A percentile compares a stretch with the other conserved stretches of the same genome.
phyloP scores from a whole-genome alignment of 2,329 filamentous ascomycete genomes.

The Fusarium nanum region DNA sequence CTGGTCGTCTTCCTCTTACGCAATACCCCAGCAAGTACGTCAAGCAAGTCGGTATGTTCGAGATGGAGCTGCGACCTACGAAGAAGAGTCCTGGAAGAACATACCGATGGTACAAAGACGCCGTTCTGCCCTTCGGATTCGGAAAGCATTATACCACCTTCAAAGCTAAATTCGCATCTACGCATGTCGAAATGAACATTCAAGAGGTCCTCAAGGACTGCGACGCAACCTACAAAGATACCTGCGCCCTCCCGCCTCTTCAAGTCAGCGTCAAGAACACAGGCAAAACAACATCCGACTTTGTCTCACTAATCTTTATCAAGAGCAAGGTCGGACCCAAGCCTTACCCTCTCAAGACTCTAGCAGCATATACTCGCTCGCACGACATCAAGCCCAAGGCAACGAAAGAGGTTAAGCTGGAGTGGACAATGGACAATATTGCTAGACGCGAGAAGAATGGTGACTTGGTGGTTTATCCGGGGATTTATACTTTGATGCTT shows the following conservation, averaged over 20 bases:
- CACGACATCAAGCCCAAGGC: background rate
- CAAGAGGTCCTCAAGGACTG: background rate
- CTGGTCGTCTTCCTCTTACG: background rate
- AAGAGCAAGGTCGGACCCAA: conserved; percentile 5
- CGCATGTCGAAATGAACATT: background rate
- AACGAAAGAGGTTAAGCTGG: background rate
- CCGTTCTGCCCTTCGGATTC: background rate
- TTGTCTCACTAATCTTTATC: background rate
- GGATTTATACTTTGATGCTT: conserved; percentile 1
- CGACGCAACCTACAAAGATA: background rate
- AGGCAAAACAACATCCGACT: background rate
- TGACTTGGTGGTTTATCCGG: conserved; percentile 3
- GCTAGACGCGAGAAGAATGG: conserved; percentile 2
- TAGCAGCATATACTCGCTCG: background rate
- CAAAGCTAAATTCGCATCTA: conserved; percentile 8
- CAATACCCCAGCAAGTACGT: conserved; percentile 7
- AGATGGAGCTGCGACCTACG: conserved; percentile 7
- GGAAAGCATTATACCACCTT: conserved; percentile 11
- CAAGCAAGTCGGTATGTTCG: background rate
- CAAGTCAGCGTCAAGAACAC: conserved; percentile 8
- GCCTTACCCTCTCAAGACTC: conserved; percentile 6
- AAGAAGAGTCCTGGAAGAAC: conserved; percentile 4
- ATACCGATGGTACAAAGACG: conserved; percentile 1
- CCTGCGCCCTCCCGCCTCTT: background rate
- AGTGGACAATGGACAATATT: conserved; percentile 16